These are phyloP conservation scores for Aspergillus ellipticus DNA, from an alignment of 495 filamentous ascomycete genomes.

Conservation along the genomic window DNA sequence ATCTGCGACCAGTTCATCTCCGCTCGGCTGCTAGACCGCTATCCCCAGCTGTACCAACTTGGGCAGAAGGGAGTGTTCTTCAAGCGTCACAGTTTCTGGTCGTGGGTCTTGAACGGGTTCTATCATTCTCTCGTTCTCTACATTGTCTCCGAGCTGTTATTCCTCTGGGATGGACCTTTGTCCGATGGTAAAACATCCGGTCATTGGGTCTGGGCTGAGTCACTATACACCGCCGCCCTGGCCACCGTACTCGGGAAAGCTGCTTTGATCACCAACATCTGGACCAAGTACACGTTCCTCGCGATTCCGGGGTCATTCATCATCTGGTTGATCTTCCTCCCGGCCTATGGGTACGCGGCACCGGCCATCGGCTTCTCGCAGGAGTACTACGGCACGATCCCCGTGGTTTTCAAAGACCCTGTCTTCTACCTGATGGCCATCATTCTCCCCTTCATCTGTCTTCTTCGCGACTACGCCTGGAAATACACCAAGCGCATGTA, in stretches of 20 bases:
- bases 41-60: conserved; percentile 92
- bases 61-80: conserved; percentile 93
- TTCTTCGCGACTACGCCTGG: conserved; percentile 82
- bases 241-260: conserved; percentile 94
- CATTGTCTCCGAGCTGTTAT: conserved; percentile 76
- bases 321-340: conserved; percentile 88
- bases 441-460: conserved; percentile 74
- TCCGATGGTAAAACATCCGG: conserved; percentile 74
- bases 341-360: conserved; percentile 85
- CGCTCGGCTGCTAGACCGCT: conserved; percentile 91
- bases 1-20: conserved; percentile 98
- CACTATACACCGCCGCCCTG: conserved; percentile 85
- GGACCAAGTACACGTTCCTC: conserved; percentile 97
- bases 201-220: conserved; percentile 97
- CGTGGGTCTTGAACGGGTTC: conserved; percentile 90
- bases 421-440: conserved; percentile 87
- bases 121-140: conserved; percentile 95
- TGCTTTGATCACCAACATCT: conserved; percentile 90
- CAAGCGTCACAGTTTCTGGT: conserved; percentile 82
- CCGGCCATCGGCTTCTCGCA: conserved; percentile 77
- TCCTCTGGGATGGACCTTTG: conserved; percentile 70
- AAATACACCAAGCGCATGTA: conserved; percentile 95
- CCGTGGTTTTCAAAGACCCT: conserved; percentile 73
- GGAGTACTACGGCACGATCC: conserved; percentile 83
- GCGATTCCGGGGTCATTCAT: conserved; percentile 92